Percentiles rank a stretch among this genome's conserved stretches.
These are phyloP conservation scores for Penicillium occitanis DNA, from an alignment of 2,329 filamentous ascomycete genomes.

Conservation along the genomic window DNA sequence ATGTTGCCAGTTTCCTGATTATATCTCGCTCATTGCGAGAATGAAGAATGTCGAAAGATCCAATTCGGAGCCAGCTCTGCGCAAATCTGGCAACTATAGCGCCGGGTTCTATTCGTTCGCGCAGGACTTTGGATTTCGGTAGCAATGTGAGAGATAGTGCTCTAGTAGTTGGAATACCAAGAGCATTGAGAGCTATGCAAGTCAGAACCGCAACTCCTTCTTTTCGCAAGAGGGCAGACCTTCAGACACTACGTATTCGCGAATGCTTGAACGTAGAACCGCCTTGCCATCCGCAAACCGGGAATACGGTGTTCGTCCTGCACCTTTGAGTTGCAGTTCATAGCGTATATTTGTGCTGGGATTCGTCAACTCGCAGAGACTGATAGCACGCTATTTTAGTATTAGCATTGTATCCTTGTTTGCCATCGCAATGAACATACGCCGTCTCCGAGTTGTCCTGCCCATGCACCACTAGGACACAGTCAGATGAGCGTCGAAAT, in stretches of 20 bases:
- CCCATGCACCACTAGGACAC: slow-evolving; percentile 70
- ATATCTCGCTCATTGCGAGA: slow-evolving; percentile 75
- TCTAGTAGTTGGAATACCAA: slow-evolving; percentile 81
- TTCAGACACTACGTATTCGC: slow-evolving; percentile 92
- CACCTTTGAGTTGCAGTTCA: slow-evolving; percentile 92
- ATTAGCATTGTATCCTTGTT: slow-evolving; percentile 8
- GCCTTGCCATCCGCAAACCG: slow-evolving; percentile 96
- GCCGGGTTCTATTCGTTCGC: slow-evolving; percentile 82
- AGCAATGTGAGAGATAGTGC: slow-evolving; percentile 79
- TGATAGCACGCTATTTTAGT: slow-evolving; percentile 68
- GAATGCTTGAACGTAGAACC: slow-evolving; percentile 85
- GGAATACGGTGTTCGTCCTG: slow-evolving; percentile 89
- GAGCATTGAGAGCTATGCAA: slow-evolving; percentile 64
- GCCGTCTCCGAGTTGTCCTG: slow-evolving; percentile 91
- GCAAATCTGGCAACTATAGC: slow-evolving; percentile 92
- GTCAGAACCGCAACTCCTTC: neutral
- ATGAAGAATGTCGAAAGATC: slow-evolving; percentile 92
- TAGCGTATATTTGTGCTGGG: slow-evolving; percentile 69
- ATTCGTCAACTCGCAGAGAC: slow-evolving; percentile 85
- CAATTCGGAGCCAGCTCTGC: slow-evolving; percentile 85
- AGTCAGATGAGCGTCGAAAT: slow-evolving; percentile 9
- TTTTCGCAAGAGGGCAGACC: slow-evolving; percentile 39
- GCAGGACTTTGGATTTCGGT: slow-evolving; percentile 68
- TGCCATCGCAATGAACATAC: slow-evolving; percentile 29
- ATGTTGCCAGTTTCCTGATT: slow-evolving; percentile 73